Evolutionary conservation across 176 grass and related monocot genomes (phyloP).

Genomic region (Rhynchospora pubera): DNA sequence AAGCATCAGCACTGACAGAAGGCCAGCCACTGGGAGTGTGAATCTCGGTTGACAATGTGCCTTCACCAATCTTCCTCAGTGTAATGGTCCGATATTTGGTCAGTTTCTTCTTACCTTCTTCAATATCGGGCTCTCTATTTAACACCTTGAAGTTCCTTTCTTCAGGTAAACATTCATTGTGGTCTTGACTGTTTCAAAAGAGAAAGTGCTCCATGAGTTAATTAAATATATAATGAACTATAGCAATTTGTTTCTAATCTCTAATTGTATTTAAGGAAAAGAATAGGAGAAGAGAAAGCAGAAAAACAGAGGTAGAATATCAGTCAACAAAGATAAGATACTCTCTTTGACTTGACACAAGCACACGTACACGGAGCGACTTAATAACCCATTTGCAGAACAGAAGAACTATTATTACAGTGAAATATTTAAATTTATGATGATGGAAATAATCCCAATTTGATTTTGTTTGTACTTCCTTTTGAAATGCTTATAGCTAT

Average conservation of each 20-base stretch:
- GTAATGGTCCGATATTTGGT: constrained; percentile 60
- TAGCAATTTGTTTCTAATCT: neutral
- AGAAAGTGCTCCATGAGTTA: neutral
- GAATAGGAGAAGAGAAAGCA: neutral
- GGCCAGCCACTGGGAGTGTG: constrained; percentile 72
- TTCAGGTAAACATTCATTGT: constrained; percentile 52
- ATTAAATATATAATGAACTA: neutral
- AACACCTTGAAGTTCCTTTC: constrained; percentile 59
- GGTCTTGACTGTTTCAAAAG: constrained; percentile 34
- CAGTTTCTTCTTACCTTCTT: constrained; percentile 39
- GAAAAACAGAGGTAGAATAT: neutral
- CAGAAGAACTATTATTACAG: neutral
- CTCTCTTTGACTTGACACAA: neutral
- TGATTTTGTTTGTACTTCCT: neutral
- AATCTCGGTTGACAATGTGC: constrained; percentile 45
- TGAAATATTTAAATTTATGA: constrained; percentile 5
- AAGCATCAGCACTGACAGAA: constrained; percentile 62
- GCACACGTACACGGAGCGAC: neutral
- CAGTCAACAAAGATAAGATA: neutral
- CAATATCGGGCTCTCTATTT: constrained; percentile 38
- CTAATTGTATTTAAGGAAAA: neutral
- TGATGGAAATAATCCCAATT: neutral
- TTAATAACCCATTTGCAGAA: neutral
- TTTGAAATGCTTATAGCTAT: neutral
- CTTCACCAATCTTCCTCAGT: constrained; percentile 50